Evolutionary conservation across 768 basidiomycete species (phyloP).

Genomic region (Hericium rajendrae): DNA sequence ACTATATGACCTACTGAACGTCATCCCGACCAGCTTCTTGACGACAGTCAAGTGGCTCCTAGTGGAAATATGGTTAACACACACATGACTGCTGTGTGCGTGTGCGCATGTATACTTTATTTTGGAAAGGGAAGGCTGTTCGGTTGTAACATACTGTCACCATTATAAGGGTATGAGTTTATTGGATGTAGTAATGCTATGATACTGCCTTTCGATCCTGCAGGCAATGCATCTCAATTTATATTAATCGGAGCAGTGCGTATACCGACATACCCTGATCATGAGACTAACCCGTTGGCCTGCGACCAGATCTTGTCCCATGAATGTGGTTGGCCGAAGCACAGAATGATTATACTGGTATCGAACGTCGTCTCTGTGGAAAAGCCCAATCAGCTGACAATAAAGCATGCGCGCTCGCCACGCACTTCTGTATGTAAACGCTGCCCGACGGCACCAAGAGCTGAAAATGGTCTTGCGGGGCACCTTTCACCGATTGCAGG

Average conservation of each 20-base stretch:
- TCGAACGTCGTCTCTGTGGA: slow-evolving; percentile 57
- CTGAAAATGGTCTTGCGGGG: slow-evolving; percentile 33
- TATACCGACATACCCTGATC: slow-evolving; percentile 53
- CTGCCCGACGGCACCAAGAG: slow-evolving; percentile 72
- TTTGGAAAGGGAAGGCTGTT: too few species aligned
- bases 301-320: slow-evolving; percentile 19
- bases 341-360: slow-evolving; percentile 74
- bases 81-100: slow-evolving; percentile 2
- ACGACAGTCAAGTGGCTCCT: slow-evolving; percentile 2
- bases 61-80: neutral
- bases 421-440: slow-evolving; percentile 75
- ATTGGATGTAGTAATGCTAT: too few species aligned
- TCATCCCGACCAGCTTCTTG: slow-evolving; percentile 5
- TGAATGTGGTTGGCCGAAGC: slow-evolving; percentile 19
- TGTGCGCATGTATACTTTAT: slow-evolving; percentile 5
- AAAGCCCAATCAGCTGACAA: neutral
- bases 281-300: slow-evolving; percentile 79
- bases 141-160: too few species aligned
- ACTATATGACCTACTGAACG: slow-evolving; percentile 1
- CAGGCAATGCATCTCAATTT: too few species aligned
- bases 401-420: neutral
- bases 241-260: neutral
- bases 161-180: too few species aligned
- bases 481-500: slow-evolving; percentile 34
- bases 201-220: too few species aligned